Evolutionary conservation across 345 rosid species (phyloP), one percentile per base, ranked within the genome.

Genomic region (Physaria fendleri): DNA sequence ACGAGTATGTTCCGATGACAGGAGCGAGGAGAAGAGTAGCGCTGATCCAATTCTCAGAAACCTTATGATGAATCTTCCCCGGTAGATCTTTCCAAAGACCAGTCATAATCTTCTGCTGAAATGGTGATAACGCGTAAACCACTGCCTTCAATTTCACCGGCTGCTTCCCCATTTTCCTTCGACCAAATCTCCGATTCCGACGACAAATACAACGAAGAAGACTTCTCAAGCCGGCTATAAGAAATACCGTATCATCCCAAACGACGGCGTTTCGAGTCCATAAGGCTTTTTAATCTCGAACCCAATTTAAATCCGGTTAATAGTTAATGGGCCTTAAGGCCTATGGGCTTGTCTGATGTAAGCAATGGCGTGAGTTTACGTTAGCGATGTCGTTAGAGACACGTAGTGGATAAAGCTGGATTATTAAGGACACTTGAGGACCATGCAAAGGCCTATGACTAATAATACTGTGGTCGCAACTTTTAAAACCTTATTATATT

Each of bases 101-200:
- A 0, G 71, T 7, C 93, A 85, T 83, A 7, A 77, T 61, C 81
- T 83, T 85, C 75, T 88, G 90, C 54, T 88, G 96, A 66, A 81
- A 88, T 28, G 90, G 96, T 11, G 94, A 85, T 32, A 85, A 73
- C 4, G 88, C 79, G 74, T 83, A 85, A 3, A 85, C 79, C 73
- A 88, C 90, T 39, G 94, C 96, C 82, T 80, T 85, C 90, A 83
- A 69, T 73, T 71, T 79, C 77, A 88, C 88, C 55, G 81, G 90
- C 34, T 77, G 83, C 78, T 83, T 82, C 57, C 85, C 94, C 91
- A 83, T 88, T 15, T 59, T 59, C 4, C 8, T 18, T 24, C 28
- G 3, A 23, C 12, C 18, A 27, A 39, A 21, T 47, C 34, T 37
- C 12, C 18, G 14, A 6, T 28, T 1, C 9, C 47, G 8, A n/a